Percentiles rank a stretch among this genome's conserved stretches.
These are phyloP conservation scores for Macaranga tanarius DNA, from an alignment of 441 rosid genomes.

Conservation along the genomic window DNA sequence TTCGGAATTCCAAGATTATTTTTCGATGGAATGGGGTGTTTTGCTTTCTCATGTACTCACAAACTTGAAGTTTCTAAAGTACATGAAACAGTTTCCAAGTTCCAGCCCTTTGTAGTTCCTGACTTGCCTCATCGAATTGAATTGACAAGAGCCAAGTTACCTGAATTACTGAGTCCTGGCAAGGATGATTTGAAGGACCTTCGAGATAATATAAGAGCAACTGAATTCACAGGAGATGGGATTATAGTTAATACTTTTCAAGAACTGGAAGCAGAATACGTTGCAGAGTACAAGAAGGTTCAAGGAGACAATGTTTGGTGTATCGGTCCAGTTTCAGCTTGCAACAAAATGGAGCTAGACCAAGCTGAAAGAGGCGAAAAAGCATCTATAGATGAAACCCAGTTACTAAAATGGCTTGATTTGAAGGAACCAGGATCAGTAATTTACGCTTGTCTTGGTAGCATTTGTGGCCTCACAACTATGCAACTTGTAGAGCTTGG, in stretches of 20 bases:
- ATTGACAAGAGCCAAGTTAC: constrained; percentile 17
- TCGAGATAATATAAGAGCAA: constrained; percentile 4
- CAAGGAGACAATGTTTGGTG: constrained; percentile 29
- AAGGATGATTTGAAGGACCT: background rate
- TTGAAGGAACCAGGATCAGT: constrained; percentile 21
- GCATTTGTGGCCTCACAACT: constrained; percentile 23
- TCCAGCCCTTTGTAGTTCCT: constrained; percentile 33
- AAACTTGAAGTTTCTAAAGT: background rate
- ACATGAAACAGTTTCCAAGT: constrained; percentile 18
- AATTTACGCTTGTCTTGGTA: constrained; percentile 36
- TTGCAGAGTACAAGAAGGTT: constrained; percentile 15
- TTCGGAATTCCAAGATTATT: constrained; percentile 35
- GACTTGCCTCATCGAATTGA: constrained; percentile 27
- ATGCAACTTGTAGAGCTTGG: constrained; percentile 38
- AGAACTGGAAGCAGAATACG: constrained; percentile 27
- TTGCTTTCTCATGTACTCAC: constrained; percentile 13
- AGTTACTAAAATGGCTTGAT: constrained; percentile 34
- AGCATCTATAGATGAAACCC: constrained; percentile 3
- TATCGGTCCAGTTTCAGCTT: constrained; percentile 37
- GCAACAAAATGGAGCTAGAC: constrained; percentile 22
- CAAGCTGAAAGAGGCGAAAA: constrained; percentile 33
- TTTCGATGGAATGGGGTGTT: constrained; percentile 33
- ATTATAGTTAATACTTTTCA: constrained; percentile 30
- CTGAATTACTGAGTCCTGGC: no score
- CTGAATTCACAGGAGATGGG: constrained; percentile 28